Percentiles rank a stretch among this genome's conserved stretches.
These are phyloP conservation scores for Tremella yokohamensis DNA, from an alignment of 768 basidiomycete genomes.

Conservation along the genomic window DNA sequence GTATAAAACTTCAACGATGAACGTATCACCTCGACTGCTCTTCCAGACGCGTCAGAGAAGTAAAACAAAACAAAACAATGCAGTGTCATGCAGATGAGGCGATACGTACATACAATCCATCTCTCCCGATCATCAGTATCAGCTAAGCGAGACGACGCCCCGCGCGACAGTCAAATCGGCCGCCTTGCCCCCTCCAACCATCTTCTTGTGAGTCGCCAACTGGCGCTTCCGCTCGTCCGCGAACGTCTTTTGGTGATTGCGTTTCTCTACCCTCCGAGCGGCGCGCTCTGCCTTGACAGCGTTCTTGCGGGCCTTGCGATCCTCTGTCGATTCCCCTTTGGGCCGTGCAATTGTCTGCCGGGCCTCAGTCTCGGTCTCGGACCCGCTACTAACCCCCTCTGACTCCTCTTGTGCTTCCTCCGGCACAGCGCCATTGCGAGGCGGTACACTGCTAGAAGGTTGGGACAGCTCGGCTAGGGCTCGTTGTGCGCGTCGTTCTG, in stretches of 20 bases:
- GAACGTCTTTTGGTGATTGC: constrained; percentile 53
- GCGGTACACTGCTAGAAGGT: constrained; percentile 53
- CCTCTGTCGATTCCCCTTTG: constrained; percentile 64
- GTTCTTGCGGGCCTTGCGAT: constrained; percentile 54
- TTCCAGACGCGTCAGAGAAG: no score
- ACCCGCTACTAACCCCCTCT: constrained; percentile 27
- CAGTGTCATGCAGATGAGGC: no score
- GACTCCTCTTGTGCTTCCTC: constrained; percentile 51
- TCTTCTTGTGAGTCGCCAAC: constrained; percentile 46
- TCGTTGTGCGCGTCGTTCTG: constrained; percentile 9
- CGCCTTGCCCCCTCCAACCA: constrained; percentile 47
- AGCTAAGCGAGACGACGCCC: constrained; percentile 38
- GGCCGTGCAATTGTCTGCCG: constrained; percentile 63
- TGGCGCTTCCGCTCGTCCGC: constrained; percentile 52
- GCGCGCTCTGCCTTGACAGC: constrained; percentile 54
- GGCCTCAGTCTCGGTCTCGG: constrained; percentile 49
- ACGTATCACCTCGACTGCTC: no score
- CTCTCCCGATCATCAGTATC: not conserved
- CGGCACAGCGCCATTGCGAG: constrained; percentile 75
- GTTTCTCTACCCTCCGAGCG: constrained; percentile 54
- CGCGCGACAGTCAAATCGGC: constrained; percentile 40
- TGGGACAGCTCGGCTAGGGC: no score
- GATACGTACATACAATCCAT: not conserved
- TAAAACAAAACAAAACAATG: no score
- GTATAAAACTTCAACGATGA: no score